phyloP scores from a whole-genome alignment of 73 alveolate genomes.

The Tetrahymena elliotti region DNA sequence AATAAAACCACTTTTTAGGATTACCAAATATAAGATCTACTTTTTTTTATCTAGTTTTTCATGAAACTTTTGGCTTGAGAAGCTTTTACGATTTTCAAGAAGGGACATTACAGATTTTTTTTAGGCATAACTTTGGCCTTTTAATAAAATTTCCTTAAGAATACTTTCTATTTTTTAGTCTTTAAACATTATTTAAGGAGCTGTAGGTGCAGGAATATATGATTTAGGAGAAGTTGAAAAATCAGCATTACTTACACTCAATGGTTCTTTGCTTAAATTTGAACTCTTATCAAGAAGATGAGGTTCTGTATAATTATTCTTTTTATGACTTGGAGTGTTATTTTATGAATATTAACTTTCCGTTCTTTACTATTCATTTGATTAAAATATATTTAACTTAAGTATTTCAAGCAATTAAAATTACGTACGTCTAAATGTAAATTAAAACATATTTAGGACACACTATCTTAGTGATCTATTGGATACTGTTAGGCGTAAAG shows the following conservation, averaged over 20 bases:
- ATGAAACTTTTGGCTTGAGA: neutral
- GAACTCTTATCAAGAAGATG: neutral
- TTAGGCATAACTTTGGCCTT: neutral
- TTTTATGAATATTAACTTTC: neutral
- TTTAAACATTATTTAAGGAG: neutral
- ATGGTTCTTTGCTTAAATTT: neutral
- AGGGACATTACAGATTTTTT: neutral
- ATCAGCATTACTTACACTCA: neutral
- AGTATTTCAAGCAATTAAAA: neutral
- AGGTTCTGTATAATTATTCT: neutral
- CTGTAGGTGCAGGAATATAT: neutral
- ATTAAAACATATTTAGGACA: neutral
- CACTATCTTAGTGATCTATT: neutral
- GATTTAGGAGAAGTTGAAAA: neutral
- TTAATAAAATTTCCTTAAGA: neutral
- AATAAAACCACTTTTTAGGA: neutral
- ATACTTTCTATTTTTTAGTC: neutral
- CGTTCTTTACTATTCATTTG: neutral
- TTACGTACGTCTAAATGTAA: neutral
- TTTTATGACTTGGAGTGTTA: neutral
- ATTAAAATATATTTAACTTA: neutral
- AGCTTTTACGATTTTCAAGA: neutral
- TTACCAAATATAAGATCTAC: neutral
- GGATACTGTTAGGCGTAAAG: neutral
- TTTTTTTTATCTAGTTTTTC: neutral